Evolutionary conservation across 257 asterid species (phyloP).

Genomic region (Parsonsia alboflavescens): DNA sequence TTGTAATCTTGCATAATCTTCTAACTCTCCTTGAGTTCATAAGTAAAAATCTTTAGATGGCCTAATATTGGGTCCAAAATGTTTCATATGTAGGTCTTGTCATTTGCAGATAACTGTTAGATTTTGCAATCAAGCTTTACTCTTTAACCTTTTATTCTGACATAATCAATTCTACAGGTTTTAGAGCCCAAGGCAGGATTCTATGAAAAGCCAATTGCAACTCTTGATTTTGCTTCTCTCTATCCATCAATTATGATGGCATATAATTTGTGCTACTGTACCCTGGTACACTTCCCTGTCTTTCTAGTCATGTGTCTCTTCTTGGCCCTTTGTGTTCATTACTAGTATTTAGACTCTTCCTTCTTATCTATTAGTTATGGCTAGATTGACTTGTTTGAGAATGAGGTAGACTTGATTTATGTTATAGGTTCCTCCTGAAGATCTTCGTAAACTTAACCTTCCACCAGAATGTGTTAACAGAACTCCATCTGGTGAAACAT

Average conservation of each 20-base stretch:
- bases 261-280: constrained; percentile 91
- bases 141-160: constrained; percentile 6
- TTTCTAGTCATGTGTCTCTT: background rate
- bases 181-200: constrained; percentile 92
- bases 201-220: constrained; percentile 96
- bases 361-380: background rate
- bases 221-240: constrained; percentile 96
- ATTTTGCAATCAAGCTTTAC: background rate
- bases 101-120: background rate
- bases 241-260: constrained; percentile 99
- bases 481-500: constrained; percentile 98
- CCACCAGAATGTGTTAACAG: constrained; percentile 76
- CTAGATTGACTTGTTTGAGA: background rate
- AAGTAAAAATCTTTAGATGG: background rate
- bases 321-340: background rate
- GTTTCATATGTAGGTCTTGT: background rate
- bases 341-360: background rate
- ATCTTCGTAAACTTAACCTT: constrained; percentile 70
- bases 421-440: constrained; percentile 78
- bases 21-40: background rate
- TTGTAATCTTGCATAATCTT: background rate
- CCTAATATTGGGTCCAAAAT: background rate
- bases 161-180: constrained; percentile 49
- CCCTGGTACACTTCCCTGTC: constrained; percentile 54
- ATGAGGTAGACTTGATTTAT: constrained; percentile 9